Percentiles rank a stretch among this genome's conserved stretches.
Evolutionary conservation across 768 basidiomycete genomes (phyloP).

Genomic region (Cystobasidium ongulense): DNA sequence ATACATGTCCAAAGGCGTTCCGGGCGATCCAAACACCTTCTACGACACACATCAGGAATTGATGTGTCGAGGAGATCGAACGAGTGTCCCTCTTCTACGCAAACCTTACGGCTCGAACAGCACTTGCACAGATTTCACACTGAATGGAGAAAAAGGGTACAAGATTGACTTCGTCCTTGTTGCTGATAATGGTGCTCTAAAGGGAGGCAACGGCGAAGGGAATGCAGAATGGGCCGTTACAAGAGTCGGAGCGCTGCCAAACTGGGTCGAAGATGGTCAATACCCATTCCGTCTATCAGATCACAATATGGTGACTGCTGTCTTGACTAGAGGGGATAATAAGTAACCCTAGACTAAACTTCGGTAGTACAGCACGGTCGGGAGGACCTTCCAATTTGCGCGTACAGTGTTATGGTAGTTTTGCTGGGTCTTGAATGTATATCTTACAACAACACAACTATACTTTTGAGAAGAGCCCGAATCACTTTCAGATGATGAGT

Average conservation of each 20-base stretch:
- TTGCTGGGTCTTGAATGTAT: no score
- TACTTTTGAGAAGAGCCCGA: background rate
- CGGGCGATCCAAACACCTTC: constrained; percentile 2
- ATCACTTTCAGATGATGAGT: constrained; percentile 9
- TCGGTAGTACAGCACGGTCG: no score
- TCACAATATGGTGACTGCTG: constrained; percentile 16
- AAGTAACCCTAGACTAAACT: no score
- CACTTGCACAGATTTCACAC: constrained; percentile 37
- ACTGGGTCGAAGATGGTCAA: constrained; percentile 33
- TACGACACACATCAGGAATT: constrained; percentile 35
- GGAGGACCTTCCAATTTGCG: no score
- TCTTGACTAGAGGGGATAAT: constrained; percentile 6
- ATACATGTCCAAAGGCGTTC: background rate
- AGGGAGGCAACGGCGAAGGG: background rate
- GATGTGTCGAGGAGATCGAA: background rate
- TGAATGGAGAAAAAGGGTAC: background rate
- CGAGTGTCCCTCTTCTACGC: background rate
- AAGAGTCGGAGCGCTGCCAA: constrained; percentile 34
- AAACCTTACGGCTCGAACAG: constrained; percentile 34
- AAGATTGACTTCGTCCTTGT: constrained; percentile 38
- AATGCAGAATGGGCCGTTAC: constrained; percentile 25
- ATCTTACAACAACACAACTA: background rate
- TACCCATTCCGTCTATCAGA: constrained; percentile 8
- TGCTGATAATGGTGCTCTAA: constrained; percentile 28
- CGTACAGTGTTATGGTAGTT: no score